Evolutionary conservation across 2,329 filamentous ascomycete species (phyloP), one percentile per base, ranked within the genome.

Genomic region (Curvularia verruculosa): DNA sequence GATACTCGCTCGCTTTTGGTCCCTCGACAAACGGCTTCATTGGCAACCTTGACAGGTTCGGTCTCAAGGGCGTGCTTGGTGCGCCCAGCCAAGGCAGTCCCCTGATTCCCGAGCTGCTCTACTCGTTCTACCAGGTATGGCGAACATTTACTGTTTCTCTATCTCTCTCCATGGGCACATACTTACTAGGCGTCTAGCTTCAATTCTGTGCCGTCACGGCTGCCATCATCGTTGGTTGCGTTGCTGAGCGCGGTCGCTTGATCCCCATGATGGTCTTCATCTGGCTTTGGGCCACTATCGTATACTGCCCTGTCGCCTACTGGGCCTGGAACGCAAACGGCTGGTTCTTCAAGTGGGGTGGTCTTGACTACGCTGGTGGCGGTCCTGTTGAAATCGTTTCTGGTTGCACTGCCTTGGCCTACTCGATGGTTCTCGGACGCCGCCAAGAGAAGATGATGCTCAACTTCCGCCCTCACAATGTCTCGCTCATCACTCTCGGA

Each of bases 371-470:
- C 74, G 95, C 95, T 49, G 95, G 95, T 64, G 95, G 95, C 70
- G 93, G 94, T 51, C 95, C 95, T 66, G 95, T 99, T 84, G 95
- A 99, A 80, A 98, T 99, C 70, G 91, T 87, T 59, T 98, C 95
- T 56, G 95, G 95, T 75, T 83, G 96, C 79, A 95, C 92, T 41
- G 95, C 94, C 28, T 84, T 98, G 45, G 95, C 95, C 65, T 99
- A 98, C 82, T 96, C 93, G 2, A 89, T 91, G 91, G 88, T 97
- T 36, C 90, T 99, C 59, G 95, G 95, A 67, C 91, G 92, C 73
- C 92, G 95, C 66, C 95, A 97, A 81, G 94, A 98, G 82, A 95
- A 92, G 82, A 97, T 98, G 92, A 97, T 98, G 91, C 87, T 97
- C 80, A 98, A 98, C 85, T 98, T 98, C 86, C 91, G 95, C 67